These are phyloP conservation scores for Boletus reticuloceps DNA, from an alignment of 768 basidiomycete species.

Conservation along the genomic window DNA sequence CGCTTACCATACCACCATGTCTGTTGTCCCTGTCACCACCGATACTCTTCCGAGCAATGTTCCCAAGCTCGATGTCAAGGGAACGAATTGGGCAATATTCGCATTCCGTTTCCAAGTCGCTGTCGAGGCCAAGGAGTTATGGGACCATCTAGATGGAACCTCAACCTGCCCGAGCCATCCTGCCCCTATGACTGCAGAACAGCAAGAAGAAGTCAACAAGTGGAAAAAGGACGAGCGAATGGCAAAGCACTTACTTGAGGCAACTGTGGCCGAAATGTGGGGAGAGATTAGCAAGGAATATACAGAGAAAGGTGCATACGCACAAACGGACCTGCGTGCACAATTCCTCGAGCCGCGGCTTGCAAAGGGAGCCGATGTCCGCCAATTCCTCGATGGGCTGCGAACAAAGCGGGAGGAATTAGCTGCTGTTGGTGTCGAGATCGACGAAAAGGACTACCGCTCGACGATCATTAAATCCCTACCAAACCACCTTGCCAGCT, in stretches of 20 bases:
- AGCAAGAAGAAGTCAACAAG: neutral
- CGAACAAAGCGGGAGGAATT: neutral
- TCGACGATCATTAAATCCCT: neutral
- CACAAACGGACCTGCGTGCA: neutral
- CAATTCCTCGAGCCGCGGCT: neutral
- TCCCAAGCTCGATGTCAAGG: neutral
- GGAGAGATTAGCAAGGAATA: neutral
- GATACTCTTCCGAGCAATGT: neutral
- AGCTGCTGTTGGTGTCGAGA: neutral
- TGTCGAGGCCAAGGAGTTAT: neutral
- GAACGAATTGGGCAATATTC: neutral
- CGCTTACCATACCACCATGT: neutral
- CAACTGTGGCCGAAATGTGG: neutral
- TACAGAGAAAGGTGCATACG: neutral
- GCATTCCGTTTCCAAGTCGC: neutral
- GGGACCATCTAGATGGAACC: neutral
- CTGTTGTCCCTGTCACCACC: neutral
- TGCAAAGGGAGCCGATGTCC: neutral
- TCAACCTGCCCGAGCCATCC: neutral
- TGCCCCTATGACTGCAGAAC: neutral
- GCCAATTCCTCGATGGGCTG: neutral
- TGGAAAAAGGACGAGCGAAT: neutral
- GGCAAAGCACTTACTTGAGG: neutral
- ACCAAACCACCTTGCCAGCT: neutral
- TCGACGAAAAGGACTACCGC: neutral